These are phyloP conservation scores for Rhynchospora breviuscula DNA, from an alignment of 176 grass and related monocot genomes.

Conservation along the genomic window DNA sequence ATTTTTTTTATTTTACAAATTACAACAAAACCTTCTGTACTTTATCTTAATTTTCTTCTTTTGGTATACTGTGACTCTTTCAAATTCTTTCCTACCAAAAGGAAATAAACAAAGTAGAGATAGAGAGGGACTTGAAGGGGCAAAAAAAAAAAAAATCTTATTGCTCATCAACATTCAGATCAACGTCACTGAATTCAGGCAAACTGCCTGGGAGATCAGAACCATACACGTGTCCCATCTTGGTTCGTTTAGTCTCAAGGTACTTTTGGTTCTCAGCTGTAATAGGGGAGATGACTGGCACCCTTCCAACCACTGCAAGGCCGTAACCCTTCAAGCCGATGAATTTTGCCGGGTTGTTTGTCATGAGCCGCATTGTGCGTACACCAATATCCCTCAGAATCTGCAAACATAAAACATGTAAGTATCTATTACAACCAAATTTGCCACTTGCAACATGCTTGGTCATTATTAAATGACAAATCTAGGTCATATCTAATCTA, in stretches of 20 bases:
- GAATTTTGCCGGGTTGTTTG: conserved; percentile 93
- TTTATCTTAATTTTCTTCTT: neutral
- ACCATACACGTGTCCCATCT: conserved; percentile 90
- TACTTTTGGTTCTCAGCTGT: conserved; percentile 90
- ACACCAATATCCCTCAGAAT: conserved; percentile 77
- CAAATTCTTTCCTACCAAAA: neutral
- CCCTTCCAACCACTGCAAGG: conserved; percentile 74
- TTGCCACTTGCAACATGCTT: neutral
- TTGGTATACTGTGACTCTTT: neutral
- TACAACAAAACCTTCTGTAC: neutral
- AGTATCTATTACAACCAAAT: neutral
- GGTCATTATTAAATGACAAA: neutral
- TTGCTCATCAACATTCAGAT: conserved; percentile 19
- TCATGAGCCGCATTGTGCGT: conserved; percentile 88
- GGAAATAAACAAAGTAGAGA: neutral
- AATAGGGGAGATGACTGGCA: conserved; percentile 79
- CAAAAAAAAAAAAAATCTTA: conserved; percentile 8
- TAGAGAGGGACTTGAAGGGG: neutral
- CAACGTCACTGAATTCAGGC: conserved; percentile 35
- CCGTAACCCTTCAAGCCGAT: conserved; percentile 88
- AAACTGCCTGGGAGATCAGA: conserved; percentile 69
- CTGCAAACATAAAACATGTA: conserved; percentile 15
- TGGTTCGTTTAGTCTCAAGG: conserved; percentile 89
- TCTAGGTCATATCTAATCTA: neutral
- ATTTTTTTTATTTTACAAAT: too few relatives aligned